Percentiles rank a stretch among this genome's conserved stretches.
These are phyloP conservation scores for Pulveroboletus sp. DNA, from an alignment of 768 basidiomycete genomes.

Conservation along the genomic window DNA sequence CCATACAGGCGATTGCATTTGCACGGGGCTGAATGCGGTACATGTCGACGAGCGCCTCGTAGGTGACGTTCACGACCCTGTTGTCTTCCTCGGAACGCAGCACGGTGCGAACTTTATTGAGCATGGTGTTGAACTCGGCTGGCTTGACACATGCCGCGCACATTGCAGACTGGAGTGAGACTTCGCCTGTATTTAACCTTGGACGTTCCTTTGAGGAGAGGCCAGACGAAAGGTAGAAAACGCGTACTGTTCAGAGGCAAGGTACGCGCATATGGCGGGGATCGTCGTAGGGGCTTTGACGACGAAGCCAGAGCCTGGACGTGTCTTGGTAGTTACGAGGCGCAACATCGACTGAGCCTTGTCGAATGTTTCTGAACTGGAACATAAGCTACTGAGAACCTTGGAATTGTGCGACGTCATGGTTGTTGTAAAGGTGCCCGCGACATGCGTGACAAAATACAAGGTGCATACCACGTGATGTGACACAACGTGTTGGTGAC, in stretches of 20 bases:
- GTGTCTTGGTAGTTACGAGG: slow-evolving; percentile 23
- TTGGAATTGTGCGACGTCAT: slow-evolving; percentile 17
- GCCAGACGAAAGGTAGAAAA: neutral
- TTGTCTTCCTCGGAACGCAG: slow-evolving; percentile 4
- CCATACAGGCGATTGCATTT: slow-evolving; percentile 31
- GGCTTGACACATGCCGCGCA: slow-evolving; percentile 22
- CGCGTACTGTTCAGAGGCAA: slow-evolving; percentile 32
- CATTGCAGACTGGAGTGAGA: slow-evolving; percentile 26
- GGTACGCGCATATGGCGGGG: slow-evolving; percentile 29
- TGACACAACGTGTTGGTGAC: slow-evolving; percentile 1
- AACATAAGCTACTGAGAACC: slow-evolving; percentile 20
- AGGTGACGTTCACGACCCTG: slow-evolving; percentile 18
- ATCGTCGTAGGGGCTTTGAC: slow-evolving; percentile 23
- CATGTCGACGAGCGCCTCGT: slow-evolving; percentile 29
- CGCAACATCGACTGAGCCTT: slow-evolving; percentile 22
- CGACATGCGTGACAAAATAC: slow-evolving; percentile 1
- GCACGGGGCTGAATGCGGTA: slow-evolving; percentile 19
- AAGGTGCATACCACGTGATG: slow-evolving; percentile 4
- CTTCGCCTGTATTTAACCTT: slow-evolving; percentile 28
- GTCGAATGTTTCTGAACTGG: slow-evolving; percentile 19
- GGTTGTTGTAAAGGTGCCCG: neutral
- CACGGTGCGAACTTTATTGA: slow-evolving; percentile 22
- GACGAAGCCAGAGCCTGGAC: slow-evolving; percentile 27
- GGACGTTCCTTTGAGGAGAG: neutral
- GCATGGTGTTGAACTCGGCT: slow-evolving; percentile 19